Conservation (phyloP, 2,329 filamentous ascomycete genomes). For the Aspergillus latus region DNA sequence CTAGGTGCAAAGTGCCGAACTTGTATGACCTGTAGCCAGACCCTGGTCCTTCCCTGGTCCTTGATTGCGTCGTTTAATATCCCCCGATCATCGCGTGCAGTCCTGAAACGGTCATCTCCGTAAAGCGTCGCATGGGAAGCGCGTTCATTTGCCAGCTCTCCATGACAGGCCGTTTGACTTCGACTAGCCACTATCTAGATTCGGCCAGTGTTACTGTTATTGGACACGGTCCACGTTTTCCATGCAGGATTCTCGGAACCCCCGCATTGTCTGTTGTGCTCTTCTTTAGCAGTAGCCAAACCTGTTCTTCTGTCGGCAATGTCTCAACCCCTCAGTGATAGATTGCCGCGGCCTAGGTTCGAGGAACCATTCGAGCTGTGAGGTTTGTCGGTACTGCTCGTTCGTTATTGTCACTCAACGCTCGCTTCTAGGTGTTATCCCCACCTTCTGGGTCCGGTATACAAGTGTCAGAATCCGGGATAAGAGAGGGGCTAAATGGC, state of each 20-base stretch:
- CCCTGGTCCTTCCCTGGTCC: not conserved
- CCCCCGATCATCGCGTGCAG: not conserved
- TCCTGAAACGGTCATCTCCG: not conserved
- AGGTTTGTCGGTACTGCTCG: conserved; percentile 11
- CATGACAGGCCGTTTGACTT: conserved; percentile 1
- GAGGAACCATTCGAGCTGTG: conserved; percentile 8
- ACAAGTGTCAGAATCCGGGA: conserved; percentile 13
- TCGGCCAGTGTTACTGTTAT: not conserved
- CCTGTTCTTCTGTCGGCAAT: conserved; percentile 13
- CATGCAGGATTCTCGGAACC: not conserved
- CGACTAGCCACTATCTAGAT: conserved; percentile 4
- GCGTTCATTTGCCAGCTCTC: not conserved
- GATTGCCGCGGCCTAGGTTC: conserved; percentile 28
- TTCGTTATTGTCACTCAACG: not conserved
- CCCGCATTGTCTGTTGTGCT: conserved; percentile 3
- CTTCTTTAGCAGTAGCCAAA: conserved; percentile 14
- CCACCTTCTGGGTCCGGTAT: not conserved
- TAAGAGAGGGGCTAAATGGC: not conserved
- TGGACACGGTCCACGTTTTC: conserved; percentile 9
- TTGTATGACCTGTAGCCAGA: not conserved
- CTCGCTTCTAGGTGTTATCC: not conserved
- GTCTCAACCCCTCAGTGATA: conserved; percentile 11
- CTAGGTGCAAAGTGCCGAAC: not conserved
- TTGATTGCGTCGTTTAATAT: conserved; percentile 2
- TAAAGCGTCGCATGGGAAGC: not conserved